Evolutionary conservation across 2,329 filamentous ascomycete species (phyloP), one percentile per base, ranked within the genome.

Genomic region (Calonectria crousiana): DNA sequence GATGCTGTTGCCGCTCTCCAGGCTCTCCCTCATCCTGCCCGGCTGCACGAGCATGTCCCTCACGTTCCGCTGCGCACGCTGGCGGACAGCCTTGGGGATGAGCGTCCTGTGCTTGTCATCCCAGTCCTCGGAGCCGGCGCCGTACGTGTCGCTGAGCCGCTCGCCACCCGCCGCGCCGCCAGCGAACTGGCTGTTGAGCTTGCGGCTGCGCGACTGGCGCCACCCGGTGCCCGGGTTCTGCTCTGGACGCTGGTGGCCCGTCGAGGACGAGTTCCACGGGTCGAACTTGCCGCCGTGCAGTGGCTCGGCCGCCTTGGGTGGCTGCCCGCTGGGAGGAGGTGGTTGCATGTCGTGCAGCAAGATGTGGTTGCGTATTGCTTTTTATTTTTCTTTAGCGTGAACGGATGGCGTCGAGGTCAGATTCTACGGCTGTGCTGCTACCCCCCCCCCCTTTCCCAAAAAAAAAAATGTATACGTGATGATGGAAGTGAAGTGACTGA

Each of bases 231-330:
- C 90, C 1, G 93, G 88, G 4, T 87, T 85, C 73, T 91, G 92
- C 74, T 96, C 94, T 52, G 94, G 91, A 51, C 92, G 90, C 84
- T 98, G 95, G 83, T 98, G 95, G 58, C 95, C 95, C 0, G 93
- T 93, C 8, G 93, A 92, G 16, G 92, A 91, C 18, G 92, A 93
- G 84, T 95, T 95, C 92, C 92, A 94, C 6, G 91, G 88, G 83
- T 94, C 93, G 79, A 93, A 94, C 73, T 82, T 81, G 44, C 85
- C 84, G 32, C 84, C 83, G 80, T 85, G 83, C 44, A 80, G 82
- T 28, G 89, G 88, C 64, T 87, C 82, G 26, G 87, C 85, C 38
- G 85, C 83, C 73, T 80, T 84, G 71, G 82, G 76, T 0, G 81
- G 75, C 28, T 8, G 75, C 71, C 68, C 56, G 70, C 34, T 75